Conservation (phyloP, 208 protist genomes). For the Kentomonas sorsogonicus region DNA sequence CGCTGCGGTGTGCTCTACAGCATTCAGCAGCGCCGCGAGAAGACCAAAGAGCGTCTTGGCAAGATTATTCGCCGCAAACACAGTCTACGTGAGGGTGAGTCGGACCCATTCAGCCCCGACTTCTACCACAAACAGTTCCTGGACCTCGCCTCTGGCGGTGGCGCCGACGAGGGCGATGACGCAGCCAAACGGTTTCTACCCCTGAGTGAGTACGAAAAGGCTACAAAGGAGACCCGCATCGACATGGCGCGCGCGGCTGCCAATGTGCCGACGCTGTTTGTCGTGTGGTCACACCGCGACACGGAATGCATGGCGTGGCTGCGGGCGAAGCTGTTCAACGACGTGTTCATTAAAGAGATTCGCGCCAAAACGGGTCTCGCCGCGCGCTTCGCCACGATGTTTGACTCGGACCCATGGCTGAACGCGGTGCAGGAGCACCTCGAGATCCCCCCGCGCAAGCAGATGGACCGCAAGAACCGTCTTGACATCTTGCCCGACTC, state of each 20-base stretch:
- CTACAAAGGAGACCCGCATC: constrained; percentile 42
- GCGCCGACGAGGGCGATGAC: constrained; percentile 19
- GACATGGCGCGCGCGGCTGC: constrained; percentile 48
- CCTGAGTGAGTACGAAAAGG: constrained; percentile 38
- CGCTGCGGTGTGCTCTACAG: constrained; percentile 58
- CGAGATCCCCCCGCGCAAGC: constrained; percentile 19
- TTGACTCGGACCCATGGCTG: constrained; percentile 70
- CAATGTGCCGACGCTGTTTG: constrained; percentile 62
- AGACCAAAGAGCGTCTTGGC: constrained; percentile 48
- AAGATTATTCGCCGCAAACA: no score
- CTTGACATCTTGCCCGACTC: constrained; percentile 23
- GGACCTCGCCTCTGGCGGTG: constrained; percentile 21
- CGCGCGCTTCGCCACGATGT: constrained; percentile 17
- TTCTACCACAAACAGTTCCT: constrained; percentile 26
- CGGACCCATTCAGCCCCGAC: constrained; percentile 8
- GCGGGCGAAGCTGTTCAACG: constrained; percentile 56
- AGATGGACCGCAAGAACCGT: constrained; percentile 12
- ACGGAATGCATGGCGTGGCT: constrained; percentile 52
- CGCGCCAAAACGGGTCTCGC: constrained; percentile 16
- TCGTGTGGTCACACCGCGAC: constrained; percentile 71
- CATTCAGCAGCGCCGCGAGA: constrained; percentile 45
- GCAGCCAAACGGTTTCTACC: constrained; percentile 13
- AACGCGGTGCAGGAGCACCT: constrained; percentile 40
- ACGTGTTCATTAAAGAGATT: constrained; percentile 22
- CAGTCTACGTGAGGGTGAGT: constrained; percentile 31